These are phyloP conservation scores for Heritiera littoralis DNA, from an alignment of 345 rosid genomes.

Conservation along the genomic window DNA sequence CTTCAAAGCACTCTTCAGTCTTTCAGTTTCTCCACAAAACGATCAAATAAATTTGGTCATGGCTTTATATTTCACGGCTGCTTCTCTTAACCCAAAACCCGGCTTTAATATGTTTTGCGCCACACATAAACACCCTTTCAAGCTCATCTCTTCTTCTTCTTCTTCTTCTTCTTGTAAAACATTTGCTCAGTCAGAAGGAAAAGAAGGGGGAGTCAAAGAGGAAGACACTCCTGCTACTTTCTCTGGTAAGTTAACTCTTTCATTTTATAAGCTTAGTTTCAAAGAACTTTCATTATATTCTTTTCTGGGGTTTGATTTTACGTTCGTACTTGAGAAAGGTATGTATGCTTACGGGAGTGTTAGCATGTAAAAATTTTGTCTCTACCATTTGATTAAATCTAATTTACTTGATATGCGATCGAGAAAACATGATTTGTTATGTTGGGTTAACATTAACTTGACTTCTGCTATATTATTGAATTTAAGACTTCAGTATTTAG, in stretches of 20 bases:
- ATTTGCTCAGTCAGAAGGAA: slow-evolving; percentile 46
- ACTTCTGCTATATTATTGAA: not conserved
- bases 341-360: not conserved
- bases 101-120: slow-evolving; percentile 19
- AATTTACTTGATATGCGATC: not conserved
- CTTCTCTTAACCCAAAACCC: slow-evolving; percentile 33
- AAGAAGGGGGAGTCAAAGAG: slow-evolving; percentile 41
- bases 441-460: not conserved
- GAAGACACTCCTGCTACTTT: slow-evolving; percentile 38
- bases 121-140: slow-evolving; percentile 27
- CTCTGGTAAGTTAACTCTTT: slow-evolving; percentile 37
- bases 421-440: not conserved
- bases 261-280: not conserved
- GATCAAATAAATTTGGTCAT: slow-evolving; percentile 24
- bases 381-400: not conserved
- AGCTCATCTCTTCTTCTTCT: slow-evolving; percentile 26
- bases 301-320: not conserved
- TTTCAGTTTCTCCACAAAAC: not conserved
- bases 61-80: slow-evolving; percentile 38
- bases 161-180: slow-evolving; percentile 29
- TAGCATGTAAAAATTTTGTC: not conserved
- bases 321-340: too few species aligned
- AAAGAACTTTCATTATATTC: too few species aligned
- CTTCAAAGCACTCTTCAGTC: not conserved
- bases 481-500: not conserved